Percentiles rank a stretch among this genome's conserved stretches.
Evolutionary conservation across 225 moss, liverwort and hornwort species (phyloP).

Genomic region (Pleurozium schreberi): DNA sequence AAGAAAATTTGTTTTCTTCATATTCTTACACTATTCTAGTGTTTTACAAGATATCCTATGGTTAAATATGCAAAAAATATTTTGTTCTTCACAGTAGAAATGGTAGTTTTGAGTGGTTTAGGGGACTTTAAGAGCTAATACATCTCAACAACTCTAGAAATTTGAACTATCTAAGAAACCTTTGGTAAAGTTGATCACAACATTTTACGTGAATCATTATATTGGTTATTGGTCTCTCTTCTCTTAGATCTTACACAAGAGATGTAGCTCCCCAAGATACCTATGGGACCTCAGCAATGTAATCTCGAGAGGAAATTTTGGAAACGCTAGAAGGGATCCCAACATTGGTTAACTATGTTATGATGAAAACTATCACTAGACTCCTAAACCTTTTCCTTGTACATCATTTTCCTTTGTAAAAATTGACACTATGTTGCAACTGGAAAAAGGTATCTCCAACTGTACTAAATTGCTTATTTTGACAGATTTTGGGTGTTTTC

Average conservation of each 20-base stretch:
- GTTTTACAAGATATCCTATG: background rate
- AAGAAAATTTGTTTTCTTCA: background rate
- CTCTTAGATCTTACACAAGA: background rate
- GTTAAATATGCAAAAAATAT: background rate
- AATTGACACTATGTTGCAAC: background rate
- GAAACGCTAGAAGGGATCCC: accelerated
- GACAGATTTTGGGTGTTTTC: background rate
- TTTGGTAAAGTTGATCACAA: background rate
- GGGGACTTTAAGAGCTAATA: no score
- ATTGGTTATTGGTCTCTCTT: background rate
- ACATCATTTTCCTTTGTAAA: no score
- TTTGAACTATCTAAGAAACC: background rate
- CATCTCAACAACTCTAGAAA: background rate
- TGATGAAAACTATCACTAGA: background rate
- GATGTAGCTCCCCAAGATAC: background rate
- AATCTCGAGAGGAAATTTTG: background rate
- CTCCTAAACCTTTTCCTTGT: background rate
- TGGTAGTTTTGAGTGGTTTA: background rate
- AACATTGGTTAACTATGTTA: background rate
- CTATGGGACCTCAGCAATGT: accelerated
- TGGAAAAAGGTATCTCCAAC: background rate
- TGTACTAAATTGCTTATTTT: background rate
- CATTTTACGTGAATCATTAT: background rate
- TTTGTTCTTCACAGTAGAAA: background rate
- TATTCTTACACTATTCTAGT: background rate